Evolutionary conservation across 106 monocot species (phyloP), one percentile per base, ranked within the genome.

Genomic region (Acorus calamus): DNA sequence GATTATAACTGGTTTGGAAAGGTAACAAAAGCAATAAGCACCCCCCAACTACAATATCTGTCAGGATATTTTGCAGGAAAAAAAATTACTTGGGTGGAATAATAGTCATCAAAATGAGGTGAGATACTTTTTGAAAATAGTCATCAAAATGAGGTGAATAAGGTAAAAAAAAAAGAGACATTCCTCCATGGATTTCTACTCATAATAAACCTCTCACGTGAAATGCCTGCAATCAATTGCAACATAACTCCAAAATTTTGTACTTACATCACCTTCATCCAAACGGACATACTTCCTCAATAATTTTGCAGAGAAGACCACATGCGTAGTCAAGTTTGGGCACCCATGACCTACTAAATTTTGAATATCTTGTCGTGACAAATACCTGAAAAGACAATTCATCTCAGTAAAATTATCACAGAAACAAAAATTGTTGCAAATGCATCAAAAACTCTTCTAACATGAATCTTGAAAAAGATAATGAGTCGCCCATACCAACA

Each of bases 261-360:
- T 59, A 55, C 96, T 43, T 96, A 98, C 98, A 79, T 98, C 98
- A 77, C 98, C 98, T 68, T 98, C 98, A 55, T 98, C 88, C 51
- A 98, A 71, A 75, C 86, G 98, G 67, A 78, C 79, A 66, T 79
- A 80, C 77, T 98, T 98, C 68, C 98, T 83, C 73, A 98, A 73
- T 62, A 98, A 64, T 79, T 98, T 98, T 14, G 92, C 87, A 41
- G 98, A 98, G 61, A 83, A 88, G 42, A 86, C 81, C 45, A 88
- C 91, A 65, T 86, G 88, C 4, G 78, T 63, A n/a, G 91, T 85
- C 80, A 76, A 67, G 66, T 77, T 98, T 8, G 98, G 98, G 66
- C 98, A 98, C 49, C 98, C 98, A 66, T 88, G 71, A 50, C 91
- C 91, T 11, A 98, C 92, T 43, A 98, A 71, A 76, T 79, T 60